Evolutionary conservation across 495 filamentous ascomycete genomes (phyloP).

Genomic region (Tetracladium setigerum): DNA sequence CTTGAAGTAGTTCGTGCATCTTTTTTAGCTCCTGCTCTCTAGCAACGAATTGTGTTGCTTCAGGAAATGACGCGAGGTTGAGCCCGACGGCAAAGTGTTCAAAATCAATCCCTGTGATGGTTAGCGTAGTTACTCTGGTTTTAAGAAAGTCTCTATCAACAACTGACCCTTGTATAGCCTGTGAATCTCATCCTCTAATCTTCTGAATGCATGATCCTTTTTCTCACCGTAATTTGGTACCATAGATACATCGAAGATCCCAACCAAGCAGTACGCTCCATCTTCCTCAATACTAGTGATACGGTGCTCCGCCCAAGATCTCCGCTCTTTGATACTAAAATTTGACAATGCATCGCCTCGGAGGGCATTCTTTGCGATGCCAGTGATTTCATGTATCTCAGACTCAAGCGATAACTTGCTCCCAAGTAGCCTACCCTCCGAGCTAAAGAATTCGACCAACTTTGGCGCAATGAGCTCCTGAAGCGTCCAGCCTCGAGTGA

Average conservation of each 20-base stretch:
- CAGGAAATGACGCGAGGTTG: slow-evolving; percentile 4
- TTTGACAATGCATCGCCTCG: slow-evolving; percentile 16
- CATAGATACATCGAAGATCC: slow-evolving; percentile 4
- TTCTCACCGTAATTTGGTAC: slow-evolving; percentile 5
- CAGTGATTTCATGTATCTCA: slow-evolving; percentile 16
- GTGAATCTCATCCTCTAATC: slow-evolving; percentile 3
- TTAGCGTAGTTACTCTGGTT: slow-evolving; percentile 5
- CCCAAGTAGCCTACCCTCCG: slow-evolving; percentile 13
- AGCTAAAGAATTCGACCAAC: slow-evolving; percentile 19
- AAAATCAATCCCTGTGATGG: slow-evolving; percentile 6
- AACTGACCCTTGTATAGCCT: slow-evolving; percentile 7
- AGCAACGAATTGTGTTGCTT: slow-evolving; percentile 4
- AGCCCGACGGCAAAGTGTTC: slow-evolving; percentile 9
- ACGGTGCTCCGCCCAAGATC: slow-evolving; percentile 21
- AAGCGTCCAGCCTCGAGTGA: too few relatives aligned
- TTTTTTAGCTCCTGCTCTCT: slow-evolving; percentile 6
- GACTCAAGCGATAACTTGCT: slow-evolving; percentile 14
- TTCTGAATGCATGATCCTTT: slow-evolving; percentile 5
- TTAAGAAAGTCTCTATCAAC: slow-evolving; percentile 1
- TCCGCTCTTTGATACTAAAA: slow-evolving; percentile 10
- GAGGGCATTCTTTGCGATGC: slow-evolving; percentile 18
- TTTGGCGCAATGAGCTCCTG: slow-evolving; percentile 4
- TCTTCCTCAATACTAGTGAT: slow-evolving; percentile 12
- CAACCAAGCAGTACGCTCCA: slow-evolving; percentile 5
- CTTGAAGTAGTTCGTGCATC: slow-evolving; percentile 6